Evolutionary conservation across 1,284 basidiomycete genomes (phyloP).

Genomic region (Pascua sp.): DNA sequence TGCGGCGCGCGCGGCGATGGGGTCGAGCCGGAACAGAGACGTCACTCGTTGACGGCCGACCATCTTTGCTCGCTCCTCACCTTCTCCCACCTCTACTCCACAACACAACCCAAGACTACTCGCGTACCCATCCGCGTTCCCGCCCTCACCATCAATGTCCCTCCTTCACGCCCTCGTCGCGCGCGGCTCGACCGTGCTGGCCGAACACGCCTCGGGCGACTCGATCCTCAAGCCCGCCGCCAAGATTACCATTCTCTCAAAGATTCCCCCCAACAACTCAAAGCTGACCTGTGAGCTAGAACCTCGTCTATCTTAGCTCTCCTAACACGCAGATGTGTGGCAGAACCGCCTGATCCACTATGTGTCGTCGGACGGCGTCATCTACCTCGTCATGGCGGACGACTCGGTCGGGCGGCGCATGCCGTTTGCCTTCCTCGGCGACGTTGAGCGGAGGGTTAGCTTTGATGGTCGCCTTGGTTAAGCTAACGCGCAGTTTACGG

Average conservation of each 20-base stretch:
- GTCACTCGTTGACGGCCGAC: not conserved
- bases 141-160: slow-evolving; percentile 39
- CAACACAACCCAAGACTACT: too few species aligned
- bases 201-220: slow-evolving; percentile 72
- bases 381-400: slow-evolving; percentile 90
- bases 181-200: slow-evolving; percentile 71
- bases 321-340: slow-evolving; percentile 64
- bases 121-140: too few species aligned
- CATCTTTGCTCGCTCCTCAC: not conserved
- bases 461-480: not conserved
- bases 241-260: slow-evolving; percentile 84
- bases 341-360: slow-evolving; percentile 97
- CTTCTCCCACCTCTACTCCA: not conserved
- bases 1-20: too few species aligned
- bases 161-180: slow-evolving; percentile 80
- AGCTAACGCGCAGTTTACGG: slow-evolving; percentile 56
- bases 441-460: slow-evolving; percentile 69
- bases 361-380: slow-evolving; percentile 77
- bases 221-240: slow-evolving; percentile 75
- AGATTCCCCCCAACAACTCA: slow-evolving; percentile 53
- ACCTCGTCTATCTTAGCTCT: not conserved
- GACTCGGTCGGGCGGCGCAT: slow-evolving; percentile 83
- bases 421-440: slow-evolving; percentile 88
- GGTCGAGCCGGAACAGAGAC: too few species aligned
- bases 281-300: slow-evolving; percentile 14